These are phyloP conservation scores for Scenedesmus sp. DNA, from an alignment of 163 green algal species.

Conservation along the genomic window DNA sequence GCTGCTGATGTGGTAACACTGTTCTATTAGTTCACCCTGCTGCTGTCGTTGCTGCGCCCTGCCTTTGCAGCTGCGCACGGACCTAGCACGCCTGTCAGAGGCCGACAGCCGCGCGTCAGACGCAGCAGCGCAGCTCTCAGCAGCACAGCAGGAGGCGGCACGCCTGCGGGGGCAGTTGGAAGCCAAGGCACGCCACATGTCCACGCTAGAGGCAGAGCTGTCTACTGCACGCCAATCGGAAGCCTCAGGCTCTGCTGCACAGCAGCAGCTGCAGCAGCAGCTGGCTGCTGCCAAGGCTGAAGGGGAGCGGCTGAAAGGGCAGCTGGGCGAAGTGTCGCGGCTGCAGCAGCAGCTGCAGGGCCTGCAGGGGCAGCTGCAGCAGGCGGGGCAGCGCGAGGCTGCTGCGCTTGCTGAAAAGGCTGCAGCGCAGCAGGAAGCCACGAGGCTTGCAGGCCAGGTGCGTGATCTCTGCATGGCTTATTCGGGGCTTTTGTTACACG, in stretches of 20 bases:
- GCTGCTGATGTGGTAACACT: not conserved
- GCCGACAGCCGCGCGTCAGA: constrained; percentile 54
- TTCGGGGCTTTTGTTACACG: not conserved
- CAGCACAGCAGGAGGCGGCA: constrained; percentile 57
- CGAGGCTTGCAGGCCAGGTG: constrained; percentile 15
- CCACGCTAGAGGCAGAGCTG: constrained; percentile 28
- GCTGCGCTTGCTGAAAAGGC: not conserved
- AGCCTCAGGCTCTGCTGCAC: not conserved
- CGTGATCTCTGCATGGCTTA: not conserved
- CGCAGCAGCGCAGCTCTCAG: constrained; percentile 68
- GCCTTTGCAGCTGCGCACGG: constrained; percentile 27
- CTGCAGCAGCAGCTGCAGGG: constrained; percentile 46
- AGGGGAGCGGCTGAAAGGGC: not conserved
- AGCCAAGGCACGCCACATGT: constrained; percentile 41
- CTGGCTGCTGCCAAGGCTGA: constrained; percentile 47
- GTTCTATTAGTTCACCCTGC: not conserved
- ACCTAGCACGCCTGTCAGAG: not conserved
- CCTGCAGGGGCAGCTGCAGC: constrained; percentile 32
- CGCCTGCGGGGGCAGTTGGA: constrained; percentile 45
- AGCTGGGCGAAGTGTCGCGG: constrained; percentile 33
- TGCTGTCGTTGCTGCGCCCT: not conserved
- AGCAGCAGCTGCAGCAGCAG: constrained; percentile 51
- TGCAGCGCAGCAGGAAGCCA: constrained; percentile 34
- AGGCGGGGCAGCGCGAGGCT: not conserved
- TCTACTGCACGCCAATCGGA: not conserved